Conservation (phyloP, 1,139 yeast genomes). For the Geotrichum histeridarum region DNA sequence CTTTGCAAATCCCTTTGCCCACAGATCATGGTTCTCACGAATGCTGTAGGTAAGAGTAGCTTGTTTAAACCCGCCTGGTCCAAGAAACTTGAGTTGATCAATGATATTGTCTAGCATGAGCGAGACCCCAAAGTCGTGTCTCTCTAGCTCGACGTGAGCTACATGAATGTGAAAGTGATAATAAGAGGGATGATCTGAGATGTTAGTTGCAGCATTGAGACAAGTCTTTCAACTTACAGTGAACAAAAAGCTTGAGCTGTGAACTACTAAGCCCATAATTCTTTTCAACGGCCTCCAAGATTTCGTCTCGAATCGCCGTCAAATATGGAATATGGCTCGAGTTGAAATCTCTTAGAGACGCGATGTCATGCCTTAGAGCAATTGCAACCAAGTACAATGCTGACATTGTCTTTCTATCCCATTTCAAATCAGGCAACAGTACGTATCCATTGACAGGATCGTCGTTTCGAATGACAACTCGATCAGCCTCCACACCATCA, state of each 20-base stretch:
- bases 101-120: conserved; percentile 75
- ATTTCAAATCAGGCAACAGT: conserved; percentile 54
- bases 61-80: conserved; percentile 49
- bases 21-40: conserved; percentile 75
- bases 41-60: conserved; percentile 51
- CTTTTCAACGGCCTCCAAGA: conserved; percentile 47
- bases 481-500: conserved; percentile 79
- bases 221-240: conserved; percentile 38
- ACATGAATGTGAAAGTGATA: conserved; percentile 92
- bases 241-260: conserved; percentile 68
- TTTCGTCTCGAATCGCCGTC: conserved; percentile 41
- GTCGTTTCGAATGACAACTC: conserved; percentile 59
- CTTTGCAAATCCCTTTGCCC: conserved; percentile 39
- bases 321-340: conserved; percentile 56
- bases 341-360: conserved; percentile 70
- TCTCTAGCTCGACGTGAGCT: conserved; percentile 70
- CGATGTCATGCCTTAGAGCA: conserved; percentile 64
- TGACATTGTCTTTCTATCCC: conserved; percentile 75
- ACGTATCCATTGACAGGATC: conserved; percentile 50
- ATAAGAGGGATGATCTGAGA: conserved; percentile 75
- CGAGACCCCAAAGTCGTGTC: conserved; percentile 75
- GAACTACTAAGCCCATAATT: conserved; percentile 45
- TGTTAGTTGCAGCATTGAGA: conserved; percentile 8
- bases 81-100: conserved; percentile 56
- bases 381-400: conserved; percentile 75